phyloP scores from a whole-genome alignment of 805 yeast genomes.

The Lipomyces oligophaga region DNA sequence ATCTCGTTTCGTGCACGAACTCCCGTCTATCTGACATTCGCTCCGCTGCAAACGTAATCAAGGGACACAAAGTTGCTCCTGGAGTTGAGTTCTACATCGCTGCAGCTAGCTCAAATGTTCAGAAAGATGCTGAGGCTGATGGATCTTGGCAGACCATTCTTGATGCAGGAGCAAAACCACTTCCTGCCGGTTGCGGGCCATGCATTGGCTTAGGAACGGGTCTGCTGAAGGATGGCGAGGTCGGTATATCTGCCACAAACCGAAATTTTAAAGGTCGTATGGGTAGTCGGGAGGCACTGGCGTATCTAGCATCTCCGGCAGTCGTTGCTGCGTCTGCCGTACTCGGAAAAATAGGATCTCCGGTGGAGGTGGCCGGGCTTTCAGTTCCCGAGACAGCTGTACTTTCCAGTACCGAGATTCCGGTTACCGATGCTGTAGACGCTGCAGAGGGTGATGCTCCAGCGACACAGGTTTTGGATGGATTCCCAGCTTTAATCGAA shows the following conservation, averaged over 20 bases:
- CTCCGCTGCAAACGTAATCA: slow-evolving; percentile 88
- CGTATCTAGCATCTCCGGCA: slow-evolving; percentile 94
- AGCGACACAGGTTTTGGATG: slow-evolving; percentile 73
- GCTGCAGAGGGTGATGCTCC: slow-evolving; percentile 39
- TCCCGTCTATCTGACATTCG: slow-evolving; percentile 87
- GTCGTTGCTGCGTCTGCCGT: slow-evolving; percentile 98
- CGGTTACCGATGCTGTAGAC: slow-evolving; percentile 37
- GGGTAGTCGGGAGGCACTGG: slow-evolving; percentile 96
- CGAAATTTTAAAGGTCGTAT: slow-evolving; percentile 98
- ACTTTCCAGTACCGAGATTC: slow-evolving; percentile 33
- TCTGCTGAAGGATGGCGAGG: slow-evolving; percentile 88
- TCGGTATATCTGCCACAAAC: slow-evolving; percentile 97
- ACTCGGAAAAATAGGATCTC: slow-evolving; percentile 89
- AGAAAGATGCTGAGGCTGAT: slow-evolving; percentile 79
- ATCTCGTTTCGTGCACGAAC: slow-evolving; percentile 96
- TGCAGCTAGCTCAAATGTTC: slow-evolving; percentile 93
- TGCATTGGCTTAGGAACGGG: slow-evolving; percentile 98
- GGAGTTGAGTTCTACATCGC: slow-evolving; percentile 96
- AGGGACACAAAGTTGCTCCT: slow-evolving; percentile 75
- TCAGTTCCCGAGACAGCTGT: slow-evolving; percentile 35
- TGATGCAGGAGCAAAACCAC: slow-evolving; percentile 89
- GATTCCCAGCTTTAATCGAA: slow-evolving; percentile 82
- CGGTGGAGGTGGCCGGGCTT: slow-evolving; percentile 71
- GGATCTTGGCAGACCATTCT: slow-evolving; percentile 92
- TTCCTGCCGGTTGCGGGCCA: slow-evolving; percentile 99